Base-by-base conservation (phyloP, 2,329 filamentous ascomycete species). In the Stachybotrys chartarum region DNA sequence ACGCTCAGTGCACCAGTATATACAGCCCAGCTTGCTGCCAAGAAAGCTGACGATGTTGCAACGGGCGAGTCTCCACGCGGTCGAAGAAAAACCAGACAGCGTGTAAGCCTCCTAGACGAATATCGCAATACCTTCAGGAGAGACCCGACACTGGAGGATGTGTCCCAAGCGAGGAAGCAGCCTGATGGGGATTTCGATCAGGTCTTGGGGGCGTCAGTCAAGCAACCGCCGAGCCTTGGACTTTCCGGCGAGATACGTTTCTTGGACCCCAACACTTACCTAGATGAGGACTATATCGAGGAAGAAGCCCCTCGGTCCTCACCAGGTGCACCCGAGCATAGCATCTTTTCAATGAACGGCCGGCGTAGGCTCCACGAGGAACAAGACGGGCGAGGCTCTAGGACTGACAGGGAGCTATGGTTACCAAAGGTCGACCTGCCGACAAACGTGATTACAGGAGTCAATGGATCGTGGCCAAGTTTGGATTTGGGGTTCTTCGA, bases 1-100 rank as follows among this genome's bases (percentile, higher is more conserved):
- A 70, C 75, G n/a, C 63, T 82, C 31, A 71, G 74, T 53, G 79
- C 79, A 1, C 79, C 79, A 3, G 75, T 80, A 31, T 82, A 82
- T 63, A 70, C 65, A n/a, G 69, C 70, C 10, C 71, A 73, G 58
- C 55, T 66, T 51, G 66, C 70, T 12, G 64, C 68, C 10, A 73
- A 71, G 57, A 67, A 66, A 31, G 50, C 62, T 7, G 60, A 58
- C 4, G 61, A 60, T 16, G 57, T 60, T 8, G 55, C 60, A 16
- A 45, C 46, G 4, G 51, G 54, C 35, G 58, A 60, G 5, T 55
- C 56, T 42, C 3, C 35, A 6, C 35, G 35, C 3, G 10, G 10
- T 42, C 35, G 35, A 14, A 10, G 35, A 14, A 42, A 10, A 42
- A 10, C 35, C 14, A 10, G 35, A 14, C 14, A 10, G 5, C 35